These are phyloP conservation scores for Erodium texanum DNA, from an alignment of 441 rosid genomes.

Conservation along the genomic window DNA sequence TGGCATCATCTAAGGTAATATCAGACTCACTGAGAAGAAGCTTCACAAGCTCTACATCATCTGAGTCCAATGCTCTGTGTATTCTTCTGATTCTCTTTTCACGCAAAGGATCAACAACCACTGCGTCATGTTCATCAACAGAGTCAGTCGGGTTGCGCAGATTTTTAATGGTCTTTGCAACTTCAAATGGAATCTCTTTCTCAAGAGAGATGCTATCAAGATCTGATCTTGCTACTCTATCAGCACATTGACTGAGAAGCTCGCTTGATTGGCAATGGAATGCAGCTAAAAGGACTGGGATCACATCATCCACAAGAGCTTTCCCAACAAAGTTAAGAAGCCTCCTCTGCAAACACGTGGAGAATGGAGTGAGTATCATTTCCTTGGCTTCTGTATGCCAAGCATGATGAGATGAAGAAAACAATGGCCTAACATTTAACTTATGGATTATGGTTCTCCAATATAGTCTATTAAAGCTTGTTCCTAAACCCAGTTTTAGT, in stretches of 20 bases:
- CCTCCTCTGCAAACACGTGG: constrained; percentile 54
- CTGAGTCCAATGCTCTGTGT: constrained; percentile 79
- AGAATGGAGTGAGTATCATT: constrained; percentile 7
- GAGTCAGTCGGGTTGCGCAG: constrained; percentile 33
- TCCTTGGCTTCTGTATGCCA: neutral
- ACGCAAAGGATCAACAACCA: constrained; percentile 26
- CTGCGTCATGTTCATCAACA: constrained; percentile 20
- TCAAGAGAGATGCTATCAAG: constrained; percentile 53
- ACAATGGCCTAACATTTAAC: neutral
- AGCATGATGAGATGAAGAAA: neutral
- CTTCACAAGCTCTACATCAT: constrained; percentile 79
- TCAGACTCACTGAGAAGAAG: constrained; percentile 70
- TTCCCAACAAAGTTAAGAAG: constrained; percentile 55
- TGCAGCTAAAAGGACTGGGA: constrained; percentile 70
- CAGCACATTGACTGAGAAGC: constrained; percentile 59
- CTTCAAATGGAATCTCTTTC: constrained; percentile 66
- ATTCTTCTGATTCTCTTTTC: constrained; percentile 63
- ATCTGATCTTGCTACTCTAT: constrained; percentile 70
- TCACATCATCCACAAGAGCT: constrained; percentile 63
- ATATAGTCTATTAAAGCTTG: neutral
- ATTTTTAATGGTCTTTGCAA: constrained; percentile 37
- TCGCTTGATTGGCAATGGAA: constrained; percentile 58
- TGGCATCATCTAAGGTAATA: constrained; percentile 59
- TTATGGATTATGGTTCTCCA: neutral
- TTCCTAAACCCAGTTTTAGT: neutral